Base-by-base conservation (phyloP, 345 rosid species). In the Viola odorata region DNA sequence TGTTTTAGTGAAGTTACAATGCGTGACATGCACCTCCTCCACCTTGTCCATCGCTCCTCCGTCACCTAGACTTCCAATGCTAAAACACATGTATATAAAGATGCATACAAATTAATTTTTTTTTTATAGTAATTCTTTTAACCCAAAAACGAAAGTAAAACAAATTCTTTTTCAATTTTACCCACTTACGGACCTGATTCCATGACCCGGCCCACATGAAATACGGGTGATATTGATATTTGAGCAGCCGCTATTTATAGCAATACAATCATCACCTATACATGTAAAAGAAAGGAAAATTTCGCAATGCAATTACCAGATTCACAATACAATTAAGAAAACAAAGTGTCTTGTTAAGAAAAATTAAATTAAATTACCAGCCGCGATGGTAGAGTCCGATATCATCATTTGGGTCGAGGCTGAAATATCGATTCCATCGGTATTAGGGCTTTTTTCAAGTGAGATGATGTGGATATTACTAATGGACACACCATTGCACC, bases 181-280 rank as follows among this genome's bases (percentile, higher is more conserved):
- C n/a, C n/a, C n/a, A n/a, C n/a, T n/a, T n/a, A n/a, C n/a, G n/a
- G 3, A 45, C 50, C 50, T 45, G 12, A 45, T 45, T 45, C 50
- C 50, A 61, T 85, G 91, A 40, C 87, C 91, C 10, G 88, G 91
- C 23, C 88, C 91, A 37, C 88, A 85, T 11, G 63, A 47, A 32
- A 86, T 62, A 8, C 54, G 13, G 10, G 77, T 69, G 65, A 85
- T 60, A 12, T 57, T 81, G 57, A 83, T 65, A 5, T 55, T 5
- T 8, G 58, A 63, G 4, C 48, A 66, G 48, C 52, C 55, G 1
- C 60, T 68, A 15, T 69, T 77, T 41, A 85, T 69, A 7, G 83
- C 82, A 53, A 82, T 44, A 42, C 85, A 81, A 41, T 85, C 91
- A 69, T 85, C 87, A 14, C 91, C 87, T 80, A 51, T 3, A 17